These are phyloP conservation scores for Kalmusia sp. DNA, from an alignment of 2,329 filamentous ascomycete genomes.

Conservation along the genomic window DNA sequence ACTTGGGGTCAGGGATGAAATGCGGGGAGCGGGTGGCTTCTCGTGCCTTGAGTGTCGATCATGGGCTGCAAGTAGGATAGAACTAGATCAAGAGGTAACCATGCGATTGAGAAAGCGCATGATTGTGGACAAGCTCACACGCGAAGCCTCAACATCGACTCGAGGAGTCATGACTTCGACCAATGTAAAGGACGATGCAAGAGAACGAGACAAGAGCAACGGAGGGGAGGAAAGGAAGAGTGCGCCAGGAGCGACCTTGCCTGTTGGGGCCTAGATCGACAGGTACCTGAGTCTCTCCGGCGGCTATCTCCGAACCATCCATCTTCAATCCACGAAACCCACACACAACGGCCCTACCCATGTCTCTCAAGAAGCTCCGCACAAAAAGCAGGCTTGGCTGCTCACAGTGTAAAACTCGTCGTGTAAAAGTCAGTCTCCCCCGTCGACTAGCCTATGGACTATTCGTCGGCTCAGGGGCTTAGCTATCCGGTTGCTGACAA, in stretches of 20 bases:
- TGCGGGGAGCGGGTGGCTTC: constrained; percentile 28
- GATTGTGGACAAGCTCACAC: not conserved
- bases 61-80: constrained; percentile 12
- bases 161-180: too few species aligned
- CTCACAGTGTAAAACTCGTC: constrained; percentile 23
- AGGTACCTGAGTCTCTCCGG: not conserved
- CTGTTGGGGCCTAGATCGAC: constrained; percentile 1
- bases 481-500: not conserved
- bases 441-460: too few species aligned
- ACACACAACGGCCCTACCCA: not conserved
- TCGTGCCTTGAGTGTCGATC: constrained; percentile 13
- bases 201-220: not conserved
- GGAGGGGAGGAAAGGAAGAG: not conserved
- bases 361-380: constrained; percentile 20
- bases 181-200: not conserved
- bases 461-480: too few species aligned
- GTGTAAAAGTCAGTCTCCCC: constrained; percentile 21
- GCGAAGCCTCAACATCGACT: too few species aligned
- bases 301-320: not conserved
- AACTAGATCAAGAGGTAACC: constrained; percentile 12
- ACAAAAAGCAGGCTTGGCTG: constrained; percentile 21
- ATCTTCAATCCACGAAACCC: not conserved
- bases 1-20: constrained; percentile 15
- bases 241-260: not conserved
- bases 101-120: not conserved